Base-by-base conservation (phyloP, 192 early-diverging fungal species). In the Phlyctochytrium bullatum region DNA sequence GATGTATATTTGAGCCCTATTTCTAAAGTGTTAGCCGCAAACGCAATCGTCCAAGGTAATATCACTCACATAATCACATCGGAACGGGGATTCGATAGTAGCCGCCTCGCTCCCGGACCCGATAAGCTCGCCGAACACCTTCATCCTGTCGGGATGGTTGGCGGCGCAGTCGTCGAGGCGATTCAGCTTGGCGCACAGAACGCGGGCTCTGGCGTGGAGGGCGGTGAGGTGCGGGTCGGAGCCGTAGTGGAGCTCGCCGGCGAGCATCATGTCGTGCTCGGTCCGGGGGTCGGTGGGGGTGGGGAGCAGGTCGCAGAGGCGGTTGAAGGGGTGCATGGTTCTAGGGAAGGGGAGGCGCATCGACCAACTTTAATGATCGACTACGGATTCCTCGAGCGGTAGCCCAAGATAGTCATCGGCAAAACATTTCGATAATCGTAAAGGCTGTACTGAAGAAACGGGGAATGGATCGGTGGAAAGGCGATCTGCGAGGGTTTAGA, bases 61-160 rank as follows among this genome's bases (percentile, higher is more conserved):
- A n/a, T n/a, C n/a, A n/a, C n/a, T 62, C 52, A 79, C 92, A 72
- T 93, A 96, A 74, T 94, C 94, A 61, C 79, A 83, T 40, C 69
- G 77, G 36, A 92, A 86, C 6, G 88, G 92, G 10, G 83, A 79
- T 52, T 90, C 84, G 23, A 94, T 87, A 16, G 59, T 67, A n/a
- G 72, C 72, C 30, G 77, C 73, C 14, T 89, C 80, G 20, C 78
- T 88, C 24, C 82, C 71, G 0, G 64, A 61, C 1, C 91, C 93
- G 0, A 90, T 77, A 16, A 90, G 65, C 17, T 80, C 66, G 25
- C 73, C 50, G 2, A 85, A 59, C 1, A 80, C 35, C 28, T 62
- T 47, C 0, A 30, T 36, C 36, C 71, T 75, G 25, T 35, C 72
- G 2, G 35, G 61, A n/a, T 67, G 30, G 31, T 62, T 64, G 4